These are phyloP conservation scores for Exophiala phaeomuriformis DNA, from an alignment of 2,329 filamentous ascomycete species.

Conservation along the genomic window DNA sequence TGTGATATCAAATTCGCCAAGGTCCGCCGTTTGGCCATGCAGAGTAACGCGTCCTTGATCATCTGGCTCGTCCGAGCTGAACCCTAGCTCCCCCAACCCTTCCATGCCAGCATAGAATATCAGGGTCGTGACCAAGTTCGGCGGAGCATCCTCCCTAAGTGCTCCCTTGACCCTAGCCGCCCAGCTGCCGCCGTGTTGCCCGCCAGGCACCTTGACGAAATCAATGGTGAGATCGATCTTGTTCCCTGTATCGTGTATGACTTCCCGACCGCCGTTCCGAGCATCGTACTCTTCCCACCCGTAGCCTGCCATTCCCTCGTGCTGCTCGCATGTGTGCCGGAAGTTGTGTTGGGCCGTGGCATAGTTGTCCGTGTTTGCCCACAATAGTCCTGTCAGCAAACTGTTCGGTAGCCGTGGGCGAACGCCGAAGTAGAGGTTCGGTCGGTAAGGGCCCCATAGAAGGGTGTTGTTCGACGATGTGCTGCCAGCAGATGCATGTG, in stretches of 20 bases:
- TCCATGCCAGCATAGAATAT: slow-evolving; percentile 80
- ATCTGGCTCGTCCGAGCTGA: slow-evolving; percentile 50
- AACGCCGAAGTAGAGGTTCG: slow-evolving; percentile 90
- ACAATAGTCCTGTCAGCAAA: slow-evolving; percentile 75
- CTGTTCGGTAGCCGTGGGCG: slow-evolving; percentile 74
- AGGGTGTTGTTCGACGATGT: slow-evolving; percentile 64
- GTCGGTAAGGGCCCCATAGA: slow-evolving; percentile 91
- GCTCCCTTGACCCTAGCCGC: slow-evolving; percentile 78
- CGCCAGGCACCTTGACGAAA: slow-evolving; percentile 87
- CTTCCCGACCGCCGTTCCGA: slow-evolving; percentile 75
- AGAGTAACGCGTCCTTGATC: slow-evolving; percentile 59
- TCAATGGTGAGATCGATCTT: slow-evolving; percentile 83
- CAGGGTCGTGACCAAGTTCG: slow-evolving; percentile 64
- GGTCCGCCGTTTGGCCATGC: slow-evolving; percentile 58
- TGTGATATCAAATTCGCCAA: slow-evolving; percentile 74
- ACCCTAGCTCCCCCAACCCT: slow-evolving; percentile 60
- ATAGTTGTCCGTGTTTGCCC: slow-evolving; percentile 78
- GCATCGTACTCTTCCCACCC: slow-evolving; percentile 98
- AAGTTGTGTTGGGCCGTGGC: slow-evolving; percentile 39
- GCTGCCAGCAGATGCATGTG: background rate
- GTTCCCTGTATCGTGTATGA: slow-evolving; percentile 84
- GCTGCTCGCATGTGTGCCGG: slow-evolving; percentile 91
- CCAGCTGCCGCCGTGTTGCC: slow-evolving; percentile 82
- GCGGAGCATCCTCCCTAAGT: slow-evolving; percentile 60
- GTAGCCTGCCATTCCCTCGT: slow-evolving; percentile 88